Evolutionary conservation across 2,329 filamentous ascomycete species (phyloP), one percentile per base, ranked within the genome.

Genomic region (Colletotrichum sp.): DNA sequence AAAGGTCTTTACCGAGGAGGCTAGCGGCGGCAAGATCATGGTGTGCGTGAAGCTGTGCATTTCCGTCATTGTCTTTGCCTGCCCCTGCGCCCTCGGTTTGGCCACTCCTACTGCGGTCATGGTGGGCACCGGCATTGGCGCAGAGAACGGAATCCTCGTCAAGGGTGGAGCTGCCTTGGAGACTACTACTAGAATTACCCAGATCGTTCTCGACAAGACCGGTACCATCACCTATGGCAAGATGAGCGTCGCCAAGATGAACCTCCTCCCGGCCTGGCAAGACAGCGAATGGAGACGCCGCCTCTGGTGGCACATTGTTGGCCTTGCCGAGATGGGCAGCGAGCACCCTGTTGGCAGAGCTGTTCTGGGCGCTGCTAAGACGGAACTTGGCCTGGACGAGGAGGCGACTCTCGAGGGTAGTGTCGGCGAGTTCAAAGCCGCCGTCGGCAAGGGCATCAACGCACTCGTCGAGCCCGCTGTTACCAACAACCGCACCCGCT

Each of bases 1-100:
- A 3, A 91, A 93, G 82, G 96, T 99, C 78, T 99, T 99, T 85
- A 87, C 94, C 30, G 90, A 94, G 76, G 92, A 93, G 75, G 91
- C 92, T 60, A 96, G 94, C 81, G 97, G 97, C 77, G 97, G 97
- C 72, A 96, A 95, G 83, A 88, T 98, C 78, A 98, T 99, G 95
- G 95, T 99, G 4, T 99, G 97, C 83, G 89, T 99, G 78, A 98
- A 99, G 87, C 92, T 99, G 18, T 99, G 97, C 86, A 99, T 99
- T 80, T 98, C 97, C 0, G 97, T 99, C 79, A 98, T 99, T 82
- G 97, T 99, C 24, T 98, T 99, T 84, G 97, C 97, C 6, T 99
- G 97, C 82, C 97, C 97, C 21, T 99, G 97, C 82, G 97, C 97
- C 2, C 92, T 99, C n/a, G 97, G 97, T 72, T 90, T 99, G 21